Percentiles rank a stretch among this genome's conserved stretches.
These are phyloP conservation scores for Trematosphaeria pertusa DNA, from an alignment of 2,329 filamentous ascomycete genomes.

Conservation along the genomic window DNA sequence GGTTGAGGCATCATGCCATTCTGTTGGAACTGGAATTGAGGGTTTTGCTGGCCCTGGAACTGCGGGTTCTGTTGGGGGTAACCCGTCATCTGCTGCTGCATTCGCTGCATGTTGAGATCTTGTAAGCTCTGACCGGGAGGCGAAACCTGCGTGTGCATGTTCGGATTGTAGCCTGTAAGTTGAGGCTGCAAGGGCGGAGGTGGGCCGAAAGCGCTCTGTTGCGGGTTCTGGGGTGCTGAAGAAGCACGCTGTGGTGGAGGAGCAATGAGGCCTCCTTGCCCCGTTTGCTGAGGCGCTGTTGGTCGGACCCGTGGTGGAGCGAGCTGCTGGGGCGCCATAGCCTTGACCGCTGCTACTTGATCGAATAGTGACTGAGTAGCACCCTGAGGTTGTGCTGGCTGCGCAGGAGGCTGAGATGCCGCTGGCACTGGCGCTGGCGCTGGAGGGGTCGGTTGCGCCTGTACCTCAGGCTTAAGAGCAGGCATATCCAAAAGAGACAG, in stretches of 20 bases:
- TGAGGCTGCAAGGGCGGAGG: slow-evolving; percentile 81
- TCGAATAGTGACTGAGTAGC: slow-evolving; percentile 46
- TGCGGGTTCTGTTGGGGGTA: slow-evolving; percentile 46
- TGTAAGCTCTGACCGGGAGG: slow-evolving; percentile 78
- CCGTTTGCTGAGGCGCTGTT: slow-evolving; percentile 69
- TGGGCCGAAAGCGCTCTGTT: slow-evolving; percentile 72
- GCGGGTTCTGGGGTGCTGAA: slow-evolving; percentile 81
- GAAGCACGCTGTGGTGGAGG: slow-evolving; percentile 82
- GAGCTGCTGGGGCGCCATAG: slow-evolving; percentile 46
- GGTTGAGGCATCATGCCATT: slow-evolving; percentile 49
- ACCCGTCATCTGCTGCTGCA: slow-evolving; percentile 49
- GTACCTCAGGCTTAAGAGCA: slow-evolving; percentile 43
- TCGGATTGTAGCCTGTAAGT: slow-evolving; percentile 72
- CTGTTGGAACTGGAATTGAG: slow-evolving; percentile 29
- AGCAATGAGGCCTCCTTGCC: slow-evolving; percentile 69
- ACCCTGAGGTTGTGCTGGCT: slow-evolving; percentile 54
- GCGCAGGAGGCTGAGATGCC: slow-evolving; percentile 47
- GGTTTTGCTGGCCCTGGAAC: slow-evolving; percentile 43
- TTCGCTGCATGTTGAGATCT: slow-evolving; percentile 62
- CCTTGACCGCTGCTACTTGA: slow-evolving; percentile 47
- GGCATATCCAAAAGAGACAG: slow-evolving; percentile 67
- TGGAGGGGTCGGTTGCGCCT: slow-evolving; percentile 50
- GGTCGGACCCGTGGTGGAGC: slow-evolving; percentile 70
- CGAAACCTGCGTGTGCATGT: slow-evolving; percentile 68
- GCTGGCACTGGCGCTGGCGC: slow-evolving; percentile 52